Base-by-base conservation (phyloP, 306 rosid genomes). In the Ochetophila trinervis region DNA sequence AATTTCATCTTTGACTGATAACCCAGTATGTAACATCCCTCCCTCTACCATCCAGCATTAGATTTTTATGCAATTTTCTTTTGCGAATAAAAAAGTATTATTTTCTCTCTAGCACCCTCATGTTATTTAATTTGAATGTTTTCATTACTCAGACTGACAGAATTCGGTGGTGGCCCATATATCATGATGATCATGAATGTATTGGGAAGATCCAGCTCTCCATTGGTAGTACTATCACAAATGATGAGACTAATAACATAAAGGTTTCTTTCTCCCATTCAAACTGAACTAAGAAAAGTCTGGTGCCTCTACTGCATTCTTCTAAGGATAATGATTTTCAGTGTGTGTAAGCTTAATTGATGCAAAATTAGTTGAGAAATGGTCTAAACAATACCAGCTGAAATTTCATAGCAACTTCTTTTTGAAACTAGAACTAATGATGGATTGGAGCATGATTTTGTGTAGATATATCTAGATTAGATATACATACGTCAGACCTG, bases 151-250 rank as follows among this genome's bases (percentile, higher is more conserved):
- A 93, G 99, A 73, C 73, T 79, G 97, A 93, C 59, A 84, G 74
- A 76, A 76, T 86, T 68, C 86, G 85, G 40, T 90, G 99, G 99
- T 93, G 99, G 99, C 88, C 94, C 57, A 78, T 93, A 61, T 86
- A 83, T 83, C 99, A 79, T 70, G 96, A 87, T 55, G 91, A 86
- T 45, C 82, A 79, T 59, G 94, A 90, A 84, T 93, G 99, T 65
- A 80, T 87, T 67, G 99, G 99, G 75, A 93, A 93, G 83, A 87
- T 93, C 53, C 99, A 90, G 82, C 88, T 93, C 62, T 86, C 59
- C 44, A 78, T 93, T 40, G 82, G 86, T 42, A 81, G 87, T 68
- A 82, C 90, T 45, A 83, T 90, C 82, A 84, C 80, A 47, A 86
- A 69, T 47, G 88, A 90, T 23, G 96, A 90, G 69, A 78, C 73